Evolutionary conservation across 495 filamentous ascomycete species (phyloP).

Genomic region (Aspergillus heteromorphus): DNA sequence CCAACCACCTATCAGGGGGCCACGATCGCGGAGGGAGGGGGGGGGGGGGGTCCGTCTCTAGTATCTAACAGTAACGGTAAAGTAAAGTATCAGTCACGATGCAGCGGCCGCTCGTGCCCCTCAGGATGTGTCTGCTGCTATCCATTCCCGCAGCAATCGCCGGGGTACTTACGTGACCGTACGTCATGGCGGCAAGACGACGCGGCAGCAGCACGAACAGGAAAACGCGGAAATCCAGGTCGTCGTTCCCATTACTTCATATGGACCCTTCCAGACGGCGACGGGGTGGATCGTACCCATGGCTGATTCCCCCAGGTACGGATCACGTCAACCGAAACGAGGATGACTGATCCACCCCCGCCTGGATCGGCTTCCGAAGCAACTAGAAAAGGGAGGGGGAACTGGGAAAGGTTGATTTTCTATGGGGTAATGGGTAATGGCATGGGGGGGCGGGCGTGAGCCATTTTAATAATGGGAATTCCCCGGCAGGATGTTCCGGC

Average conservation of each 20-base stretch:
- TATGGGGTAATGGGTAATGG: slow-evolving; percentile 16
- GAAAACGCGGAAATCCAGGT: no score
- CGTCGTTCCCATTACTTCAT: slow-evolving; percentile 14
- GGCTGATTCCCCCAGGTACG: no score
- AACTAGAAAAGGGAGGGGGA: neutral
- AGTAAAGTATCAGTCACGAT: no score
- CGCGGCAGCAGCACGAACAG: neutral
- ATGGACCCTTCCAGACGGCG: slow-evolving; percentile 8
- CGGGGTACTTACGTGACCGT: no score
- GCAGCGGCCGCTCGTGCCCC: neutral
- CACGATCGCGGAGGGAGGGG: no score
- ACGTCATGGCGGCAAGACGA: neutral
- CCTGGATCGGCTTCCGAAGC: no score
- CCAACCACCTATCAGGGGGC: neutral
- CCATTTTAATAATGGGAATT: slow-evolving; percentile 17
- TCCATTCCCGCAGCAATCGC: no score
- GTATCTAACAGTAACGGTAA: no score
- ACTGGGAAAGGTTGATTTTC: slow-evolving; percentile 6
- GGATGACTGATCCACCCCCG: no score
- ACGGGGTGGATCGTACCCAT: slow-evolving; percentile 5
- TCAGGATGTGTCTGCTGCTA: no score
- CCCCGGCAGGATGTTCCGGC: neutral
- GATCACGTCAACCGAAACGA: no score
- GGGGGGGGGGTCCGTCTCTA: no score
- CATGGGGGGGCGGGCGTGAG: slow-evolving; percentile 1